Evolutionary conservation across 2,329 filamentous ascomycete species (phyloP), one percentile per base, ranked within the genome.

Genomic region (Mycosphaerella sp.): DNA sequence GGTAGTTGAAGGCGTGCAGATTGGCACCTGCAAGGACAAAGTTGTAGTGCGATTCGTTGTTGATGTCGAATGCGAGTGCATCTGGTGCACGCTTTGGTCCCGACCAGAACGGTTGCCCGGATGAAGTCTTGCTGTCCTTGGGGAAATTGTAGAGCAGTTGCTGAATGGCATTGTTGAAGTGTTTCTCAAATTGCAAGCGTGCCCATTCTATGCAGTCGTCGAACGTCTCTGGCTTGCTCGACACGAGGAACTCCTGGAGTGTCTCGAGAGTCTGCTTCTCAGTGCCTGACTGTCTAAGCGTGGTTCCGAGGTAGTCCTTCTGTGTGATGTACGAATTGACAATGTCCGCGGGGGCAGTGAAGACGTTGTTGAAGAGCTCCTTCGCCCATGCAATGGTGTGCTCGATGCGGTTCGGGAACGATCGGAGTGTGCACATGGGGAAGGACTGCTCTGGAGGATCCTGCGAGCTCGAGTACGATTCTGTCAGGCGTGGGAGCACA

Each of bases 361-460:
- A 98, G 63, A 86, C 89, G 29, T 85, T 86, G 74, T 97, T 90
- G 74, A 98, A 98, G 61, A 95, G 81, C 71, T 97, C 93, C 66
- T 95, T 89, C 39, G 91, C 86, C 93, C 93, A 98, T 2, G 93
- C 93, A 70, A 98, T 98, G 0, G 93, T 97, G 73, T 98, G 93
- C 74, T 98, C 91, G 66, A 98, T 98, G 66, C 86, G 86, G 78
- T 98, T 98, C 55, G 93, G 93, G 78, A 98, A 98, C 73, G 91
- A 96, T 68, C 89, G 84, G 58, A 98, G 80, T 4, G 93, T 97
- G 72, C 93, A 98, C 91, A 97, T 97, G 0, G 93, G 93, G 80
- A 98, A 97, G 1, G 93, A 95, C 76, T 96, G 90, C 78, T 98
- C 95, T 0, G 93, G 93, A 1, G 93, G 93, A 70, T 98, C 95